A percentile compares a stretch with the other conserved stretches of the same genome.
Conservation (phyloP, 345 rosid species). For the Moricandia moricandioides region DNA sequence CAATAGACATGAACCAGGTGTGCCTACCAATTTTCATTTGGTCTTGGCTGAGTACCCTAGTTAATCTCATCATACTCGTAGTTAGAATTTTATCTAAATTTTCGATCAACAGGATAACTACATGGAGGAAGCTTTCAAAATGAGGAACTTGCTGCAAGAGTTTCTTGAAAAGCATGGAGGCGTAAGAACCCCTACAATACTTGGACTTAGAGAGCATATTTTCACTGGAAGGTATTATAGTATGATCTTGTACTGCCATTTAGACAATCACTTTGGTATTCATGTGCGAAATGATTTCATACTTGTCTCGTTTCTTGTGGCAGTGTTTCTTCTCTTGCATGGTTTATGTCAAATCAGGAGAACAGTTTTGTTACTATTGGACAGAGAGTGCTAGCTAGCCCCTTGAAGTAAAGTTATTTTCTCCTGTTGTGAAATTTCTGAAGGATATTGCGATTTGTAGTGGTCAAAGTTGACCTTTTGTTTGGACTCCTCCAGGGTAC, state of each 20-base stretch:
- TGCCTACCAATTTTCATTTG: neutral
- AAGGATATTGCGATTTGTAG: conserved; percentile 1
- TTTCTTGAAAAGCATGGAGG: conserved; percentile 66
- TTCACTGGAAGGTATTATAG: conserved; percentile 71
- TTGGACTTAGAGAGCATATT: conserved; percentile 78
- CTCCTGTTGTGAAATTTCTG: conserved; percentile 41
- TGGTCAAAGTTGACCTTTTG: neutral
- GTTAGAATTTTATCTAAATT: too few relatives aligned
- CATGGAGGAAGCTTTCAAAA: conserved; percentile 84
- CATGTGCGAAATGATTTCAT: neutral
- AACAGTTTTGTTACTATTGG: conserved; percentile 83
- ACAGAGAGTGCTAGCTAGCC: conserved; percentile 73
- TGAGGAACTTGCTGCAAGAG: conserved; percentile 79
- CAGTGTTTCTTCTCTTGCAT: conserved; percentile 89
- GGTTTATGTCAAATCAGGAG: conserved; percentile 90
- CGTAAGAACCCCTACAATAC: conserved; percentile 65
- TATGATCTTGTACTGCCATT: neutral
- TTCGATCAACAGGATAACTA: conserved; percentile 54
- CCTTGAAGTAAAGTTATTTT: conserved; percentile 49
- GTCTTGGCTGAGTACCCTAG: neutral
- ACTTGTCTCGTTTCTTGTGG: conserved; percentile 33
- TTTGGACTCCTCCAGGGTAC: conserved; percentile 52
- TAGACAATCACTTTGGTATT: conserved; percentile 34
- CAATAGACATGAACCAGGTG: conserved; percentile 71
- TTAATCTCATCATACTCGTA: neutral